Evolutionary conservation across 441 rosid genomes (phyloP).

Genomic region (Populus trichocarpa): DNA sequence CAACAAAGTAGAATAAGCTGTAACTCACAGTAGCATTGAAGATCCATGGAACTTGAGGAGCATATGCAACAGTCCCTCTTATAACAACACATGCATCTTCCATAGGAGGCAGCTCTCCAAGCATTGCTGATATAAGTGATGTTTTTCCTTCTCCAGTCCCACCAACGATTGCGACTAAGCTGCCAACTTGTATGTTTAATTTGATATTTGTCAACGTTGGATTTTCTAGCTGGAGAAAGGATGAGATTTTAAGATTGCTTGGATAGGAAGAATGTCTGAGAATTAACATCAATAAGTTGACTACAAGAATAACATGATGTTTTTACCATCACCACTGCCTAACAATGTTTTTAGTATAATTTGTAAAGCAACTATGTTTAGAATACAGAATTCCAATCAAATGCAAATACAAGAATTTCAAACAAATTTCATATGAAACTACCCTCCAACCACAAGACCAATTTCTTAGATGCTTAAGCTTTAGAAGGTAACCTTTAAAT

Average conservation of each 20-base stretch:
- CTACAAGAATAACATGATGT: background rate
- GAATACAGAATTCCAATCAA: background rate
- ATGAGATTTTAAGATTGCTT: background rate
- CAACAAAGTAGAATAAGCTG: slow-evolving; percentile 6
- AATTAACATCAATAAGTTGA: background rate
- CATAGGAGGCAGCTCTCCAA: slow-evolving; percentile 81
- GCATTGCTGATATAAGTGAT: slow-evolving; percentile 92
- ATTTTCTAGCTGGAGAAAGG: slow-evolving; percentile 50
- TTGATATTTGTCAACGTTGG: slow-evolving; percentile 74
- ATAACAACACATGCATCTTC: slow-evolving; percentile 50
- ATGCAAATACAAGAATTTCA: background rate
- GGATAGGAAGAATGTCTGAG: slow-evolving; percentile 6
- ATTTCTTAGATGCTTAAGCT: slow-evolving; percentile 1
- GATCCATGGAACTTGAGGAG: slow-evolving; percentile 99
- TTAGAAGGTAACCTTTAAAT: slow-evolving; percentile 52
- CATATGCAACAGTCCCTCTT: slow-evolving; percentile 91
- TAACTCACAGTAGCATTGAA: slow-evolving; percentile 89
- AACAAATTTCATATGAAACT: background rate
- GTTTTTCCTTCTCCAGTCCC: slow-evolving; percentile 99
- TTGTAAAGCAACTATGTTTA: background rate
- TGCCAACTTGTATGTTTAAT: slow-evolving; percentile 74
- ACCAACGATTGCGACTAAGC: slow-evolving; percentile 92
- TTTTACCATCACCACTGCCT: background rate
- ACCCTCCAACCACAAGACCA: background rate
- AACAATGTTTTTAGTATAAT: background rate